These are phyloP conservation scores for Hippophae tibetana DNA, from an alignment of 306 rosid species.

Conservation along the genomic window DNA sequence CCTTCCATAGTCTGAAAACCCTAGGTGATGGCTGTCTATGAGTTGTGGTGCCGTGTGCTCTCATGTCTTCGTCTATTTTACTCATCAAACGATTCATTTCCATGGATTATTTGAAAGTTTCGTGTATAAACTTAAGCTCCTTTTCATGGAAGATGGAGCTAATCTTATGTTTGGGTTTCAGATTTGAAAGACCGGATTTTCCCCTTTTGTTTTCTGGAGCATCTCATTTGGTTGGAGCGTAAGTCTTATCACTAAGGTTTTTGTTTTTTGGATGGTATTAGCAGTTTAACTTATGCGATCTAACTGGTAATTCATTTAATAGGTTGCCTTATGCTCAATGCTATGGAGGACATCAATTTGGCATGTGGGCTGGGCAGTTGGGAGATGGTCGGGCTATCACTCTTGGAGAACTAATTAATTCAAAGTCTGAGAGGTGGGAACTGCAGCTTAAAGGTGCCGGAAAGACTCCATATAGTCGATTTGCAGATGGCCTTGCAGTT, in stretches of 20 bases:
- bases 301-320: slow-evolving; percentile 18
- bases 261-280: not conserved
- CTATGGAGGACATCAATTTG: slow-evolving; percentile 98
- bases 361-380: slow-evolving; percentile 99
- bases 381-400: slow-evolving; percentile 99
- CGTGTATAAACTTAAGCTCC: not conserved
- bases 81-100: not conserved
- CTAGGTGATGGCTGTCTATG: not conserved
- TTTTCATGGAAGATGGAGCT: slow-evolving; percentile 10
- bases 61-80: not conserved
- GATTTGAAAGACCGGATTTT: slow-evolving; percentile 83
- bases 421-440: slow-evolving; percentile 84
- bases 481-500: slow-evolving; percentile 96
- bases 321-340: slow-evolving; percentile 94
- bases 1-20: not conserved
- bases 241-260: slow-evolving; percentile 34
- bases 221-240: slow-evolving; percentile 70
- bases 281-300: slow-evolving; percentile 10
- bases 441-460: slow-evolving; percentile 97
- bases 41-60: not conserved
- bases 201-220: slow-evolving; percentile 78
- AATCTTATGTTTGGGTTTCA: slow-evolving; percentile 39
- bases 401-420: slow-evolving; percentile 78
- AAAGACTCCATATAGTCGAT: slow-evolving; percentile 94
- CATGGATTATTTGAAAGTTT: slow-evolving; percentile 1